Evolutionary conservation across 129 eudicot species (phyloP), one percentile per base, ranked within the genome.

Genomic region (Artemisia argyi): DNA sequence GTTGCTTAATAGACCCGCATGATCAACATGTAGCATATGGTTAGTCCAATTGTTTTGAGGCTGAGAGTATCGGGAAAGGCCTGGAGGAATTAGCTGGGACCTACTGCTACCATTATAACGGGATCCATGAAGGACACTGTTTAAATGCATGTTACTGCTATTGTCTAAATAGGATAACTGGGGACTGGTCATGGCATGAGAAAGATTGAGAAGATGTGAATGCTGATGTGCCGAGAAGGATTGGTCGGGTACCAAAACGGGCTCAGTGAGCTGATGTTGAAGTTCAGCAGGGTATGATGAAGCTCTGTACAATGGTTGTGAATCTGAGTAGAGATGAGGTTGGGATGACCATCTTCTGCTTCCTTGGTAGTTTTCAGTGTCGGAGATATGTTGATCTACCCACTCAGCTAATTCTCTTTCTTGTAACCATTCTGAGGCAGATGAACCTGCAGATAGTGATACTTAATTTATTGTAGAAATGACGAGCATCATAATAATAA

Each of bases 261-360:
- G 87, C 73, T 90, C 96, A 52, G 76, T 90, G 61, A 83, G 65
- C 74, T 81, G 91, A 68, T 84, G 95, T 28, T 80, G 46, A 39
- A 39, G 89, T 47, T 86, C 95, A 19, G 69, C 17, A 39, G 82
- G 98, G 83, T 87, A 93, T 15, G 98, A 88, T 17, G 95, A 84
- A 68, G 99, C 89, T 81, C 99, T 90, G 82, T 88, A 79, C 80
- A 90, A 83, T 2, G 97, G 81, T 19, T 76, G 86, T 44, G 84
- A 69, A 17, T 91, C 91, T 22, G 90, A 73, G 59, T 47, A 73
- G 51, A 80, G 79, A 83, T 86, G 91, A 5, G 96, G 92, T 53
- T 90, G 97, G 32, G 97, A 94, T 54, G 99, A 88, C 99, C 99
- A 94, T 82, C 86, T 84, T 63, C 87, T 81, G 53, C 67, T 77